Conservation (phyloP, 2,329 filamentous ascomycete genomes). For the Verticillium nonalfalfae region DNA sequence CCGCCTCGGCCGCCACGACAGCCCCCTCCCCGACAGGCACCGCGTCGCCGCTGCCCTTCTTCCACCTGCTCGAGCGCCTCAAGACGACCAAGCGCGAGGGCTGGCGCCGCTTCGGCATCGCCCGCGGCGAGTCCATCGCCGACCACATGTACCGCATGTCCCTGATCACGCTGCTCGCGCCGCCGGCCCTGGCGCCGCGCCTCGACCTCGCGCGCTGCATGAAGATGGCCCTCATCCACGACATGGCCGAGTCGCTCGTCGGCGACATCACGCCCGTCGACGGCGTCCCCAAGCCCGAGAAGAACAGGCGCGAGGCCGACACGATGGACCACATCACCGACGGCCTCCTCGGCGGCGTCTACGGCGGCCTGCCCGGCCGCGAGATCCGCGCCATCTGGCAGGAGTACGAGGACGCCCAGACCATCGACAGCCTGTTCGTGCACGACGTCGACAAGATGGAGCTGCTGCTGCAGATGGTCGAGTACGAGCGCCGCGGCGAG, state of each 20-base stretch:
- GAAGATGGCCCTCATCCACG: constrained; percentile 92
- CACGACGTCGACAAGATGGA: constrained; percentile 98
- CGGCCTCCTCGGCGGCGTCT: constrained; percentile 65
- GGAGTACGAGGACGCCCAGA: constrained; percentile 87
- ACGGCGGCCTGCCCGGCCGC: constrained; percentile 60
- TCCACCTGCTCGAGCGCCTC: constrained; percentile 86
- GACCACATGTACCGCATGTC: constrained; percentile 99
- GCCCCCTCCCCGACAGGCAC: neutral
- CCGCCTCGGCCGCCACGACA: neutral
- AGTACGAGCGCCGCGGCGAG: constrained; percentile 75
- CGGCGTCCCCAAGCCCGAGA: constrained; percentile 77
- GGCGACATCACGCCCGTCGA: constrained; percentile 97
- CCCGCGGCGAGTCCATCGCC: constrained; percentile 79
- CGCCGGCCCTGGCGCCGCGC: constrained; percentile 60
- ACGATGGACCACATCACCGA: constrained; percentile 89
- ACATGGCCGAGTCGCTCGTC: constrained; percentile 94
- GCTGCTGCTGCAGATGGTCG: constrained; percentile 87
- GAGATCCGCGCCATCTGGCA: constrained; percentile 81
- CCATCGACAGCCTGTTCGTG: constrained; percentile 80
- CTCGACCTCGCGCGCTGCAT: constrained; percentile 81
- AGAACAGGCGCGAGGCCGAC: constrained; percentile 75
- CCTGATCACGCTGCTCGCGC: constrained; percentile 88
- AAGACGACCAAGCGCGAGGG: constrained; percentile 97
- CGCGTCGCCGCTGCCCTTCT: constrained; percentile 78
- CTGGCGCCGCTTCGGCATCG: constrained; percentile 83